Base-by-base conservation (phyloP, 805 yeast species). In the Hanseniaspora guilliermondii region DNA sequence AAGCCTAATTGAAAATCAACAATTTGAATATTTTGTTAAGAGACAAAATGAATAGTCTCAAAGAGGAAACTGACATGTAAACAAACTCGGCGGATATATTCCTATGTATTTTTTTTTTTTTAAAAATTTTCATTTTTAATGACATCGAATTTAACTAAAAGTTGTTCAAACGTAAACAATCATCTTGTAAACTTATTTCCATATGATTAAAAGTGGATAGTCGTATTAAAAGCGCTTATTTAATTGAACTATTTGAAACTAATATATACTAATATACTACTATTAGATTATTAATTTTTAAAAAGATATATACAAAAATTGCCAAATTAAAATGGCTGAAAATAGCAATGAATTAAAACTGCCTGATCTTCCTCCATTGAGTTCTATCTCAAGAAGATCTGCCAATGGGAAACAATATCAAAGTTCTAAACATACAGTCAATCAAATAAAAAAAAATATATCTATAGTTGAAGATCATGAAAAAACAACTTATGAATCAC, bases 331-430 rank as follows among this genome's bases (percentile, higher is more conserved):
- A 2, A 49, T 49, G 47, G 5, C 24, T 32, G 46, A 49, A 14
- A 6, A 40, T n/a, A 14, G 6, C n/a, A 8, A 30, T 16, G 35
- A 40, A 16, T 22, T 49, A 7, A 39, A 49, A 17, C n/a, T 40
- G 14, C 53, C 53, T 32, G 47, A 49, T n/a, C 33, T 49, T 22
- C 55, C 55, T 6, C 55, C 55, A 11, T 40, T 52, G 5, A 52
- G 55, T 14, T 52, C 55, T 6, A 39, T 52, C 14, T 52, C 55
- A 14, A 36, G 48, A 37, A 52, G 55, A 44, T 21, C 49, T n/a
- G 37, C 17, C 6, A 48, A 19, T 11, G 21, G 32, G 7, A 48
- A 30, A 48, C 11, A 25, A 16, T 11, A 16, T 4, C 17, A 19
- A 22, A 30, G 4, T 12, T 14, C 37, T 5, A n/a, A 4, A 47